Percentiles rank a stretch among this genome's conserved stretches.
Evolutionary conservation across 108 stramenopile genomes (phyloP).

Genomic region (Skeletonema marinoi): DNA sequence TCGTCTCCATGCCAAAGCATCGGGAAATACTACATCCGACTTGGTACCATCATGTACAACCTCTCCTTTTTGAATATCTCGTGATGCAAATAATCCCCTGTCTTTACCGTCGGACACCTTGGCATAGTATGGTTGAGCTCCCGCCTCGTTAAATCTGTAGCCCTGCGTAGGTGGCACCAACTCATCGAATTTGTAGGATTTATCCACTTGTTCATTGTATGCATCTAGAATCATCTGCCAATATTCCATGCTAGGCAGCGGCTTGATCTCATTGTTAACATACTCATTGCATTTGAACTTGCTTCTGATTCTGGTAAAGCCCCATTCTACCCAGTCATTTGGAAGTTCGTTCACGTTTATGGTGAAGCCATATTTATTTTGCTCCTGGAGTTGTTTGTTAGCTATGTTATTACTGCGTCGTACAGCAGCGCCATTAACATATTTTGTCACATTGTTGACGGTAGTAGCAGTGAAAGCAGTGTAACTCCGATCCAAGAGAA

Average conservation of each 20-base stretch:
- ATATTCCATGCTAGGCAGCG: neutral
- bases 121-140: conserved; percentile 23
- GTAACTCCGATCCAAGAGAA: neutral
- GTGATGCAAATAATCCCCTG: conserved; percentile 24
- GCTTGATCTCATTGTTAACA: neutral
- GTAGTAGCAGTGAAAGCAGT: neutral
- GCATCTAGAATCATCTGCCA: conserved; percentile 1
- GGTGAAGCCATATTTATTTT: neutral
- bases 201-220: conserved; percentile 1
- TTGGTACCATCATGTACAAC: conserved; percentile 28
- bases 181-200: conserved; percentile 3
- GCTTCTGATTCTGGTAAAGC: neutral
- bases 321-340: conserved; percentile 5
- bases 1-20: neutral
- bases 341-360: neutral
- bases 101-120: conserved; percentile 8
- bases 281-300: conserved; percentile 1
- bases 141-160: conserved; percentile 4
- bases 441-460: neutral
- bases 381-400: neutral
- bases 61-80: conserved; percentile 28
- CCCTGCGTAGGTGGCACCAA: conserved; percentile 16
- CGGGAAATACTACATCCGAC: conserved; percentile 8
- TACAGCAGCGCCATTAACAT: neutral
- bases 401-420: neutral